These are phyloP conservation scores for Penicillium odoratum DNA, from an alignment of 495 filamentous ascomycete genomes.

Conservation along the genomic window DNA sequence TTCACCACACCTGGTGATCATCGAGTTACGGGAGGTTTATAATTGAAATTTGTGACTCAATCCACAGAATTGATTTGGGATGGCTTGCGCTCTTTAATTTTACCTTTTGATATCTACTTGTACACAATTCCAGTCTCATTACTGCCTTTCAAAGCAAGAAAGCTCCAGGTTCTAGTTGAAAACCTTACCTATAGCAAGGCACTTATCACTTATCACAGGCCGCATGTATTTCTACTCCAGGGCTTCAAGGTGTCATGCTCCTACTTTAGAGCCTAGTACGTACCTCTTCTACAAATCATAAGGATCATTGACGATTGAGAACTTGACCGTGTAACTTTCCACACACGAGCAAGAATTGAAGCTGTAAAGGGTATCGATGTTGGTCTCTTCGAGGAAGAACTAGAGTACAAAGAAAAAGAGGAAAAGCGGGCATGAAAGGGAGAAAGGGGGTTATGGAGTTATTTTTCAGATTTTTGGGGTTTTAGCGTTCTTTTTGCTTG, in stretches of 20 bases:
- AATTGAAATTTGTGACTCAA: constrained; percentile 2
- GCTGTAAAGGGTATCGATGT: constrained; percentile 47
- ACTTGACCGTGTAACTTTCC: too few relatives aligned
- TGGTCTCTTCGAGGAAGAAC: constrained; percentile 30
- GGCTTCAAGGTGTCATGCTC: too few relatives aligned
- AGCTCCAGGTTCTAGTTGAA: not conserved
- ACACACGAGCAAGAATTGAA: not conserved
- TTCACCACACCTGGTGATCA: not conserved
- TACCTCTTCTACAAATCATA: too few relatives aligned
- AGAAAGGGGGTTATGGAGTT: not conserved
- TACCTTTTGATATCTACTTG: constrained; percentile 4
- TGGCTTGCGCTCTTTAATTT: constrained; percentile 16
- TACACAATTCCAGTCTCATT: constrained; percentile 18
- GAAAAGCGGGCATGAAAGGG: constrained; percentile 13
- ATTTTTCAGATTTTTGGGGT: not conserved
- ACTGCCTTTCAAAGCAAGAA: not conserved
- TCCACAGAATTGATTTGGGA: constrained; percentile 13
- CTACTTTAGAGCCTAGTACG: too few relatives aligned
- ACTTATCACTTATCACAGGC: too few relatives aligned
- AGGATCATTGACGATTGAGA: too few relatives aligned
- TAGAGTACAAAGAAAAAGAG: constrained; percentile 32
- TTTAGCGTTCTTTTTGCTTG: constrained; percentile 17
- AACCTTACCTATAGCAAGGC: not conserved
- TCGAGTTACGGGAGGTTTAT: not conserved
- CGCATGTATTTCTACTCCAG: too few relatives aligned